Conservation (phyloP, 2,329 filamentous ascomycete species). For the Neurospora sp. region DNA sequence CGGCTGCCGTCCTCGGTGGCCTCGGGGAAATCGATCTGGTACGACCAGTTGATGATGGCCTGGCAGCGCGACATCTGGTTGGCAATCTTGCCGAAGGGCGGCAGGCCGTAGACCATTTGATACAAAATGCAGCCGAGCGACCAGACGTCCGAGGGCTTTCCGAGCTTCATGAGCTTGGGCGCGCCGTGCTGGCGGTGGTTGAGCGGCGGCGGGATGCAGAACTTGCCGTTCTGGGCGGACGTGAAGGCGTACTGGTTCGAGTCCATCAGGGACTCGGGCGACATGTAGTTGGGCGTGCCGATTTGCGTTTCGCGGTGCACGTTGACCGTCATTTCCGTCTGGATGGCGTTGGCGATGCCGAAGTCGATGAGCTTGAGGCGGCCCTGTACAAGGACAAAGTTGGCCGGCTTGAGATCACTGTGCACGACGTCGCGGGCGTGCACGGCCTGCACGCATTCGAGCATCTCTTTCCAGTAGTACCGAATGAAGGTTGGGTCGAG, state of each 20-base stretch:
- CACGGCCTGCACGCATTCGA: constrained; percentile 85
- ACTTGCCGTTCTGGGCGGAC: constrained; percentile 29
- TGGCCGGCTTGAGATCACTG: constrained; percentile 92
- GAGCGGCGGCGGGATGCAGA: constrained; percentile 26
- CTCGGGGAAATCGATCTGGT: constrained; percentile 62
- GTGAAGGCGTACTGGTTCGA: constrained; percentile 48
- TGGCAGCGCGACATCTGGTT: constrained; percentile 81
- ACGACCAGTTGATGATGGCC: constrained; percentile 72
- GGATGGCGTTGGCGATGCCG: constrained; percentile 94
- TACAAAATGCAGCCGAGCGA: constrained; percentile 93
- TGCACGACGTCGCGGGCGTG: constrained; percentile 90
- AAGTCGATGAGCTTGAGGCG: constrained; percentile 95
- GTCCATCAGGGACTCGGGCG: constrained; percentile 85
- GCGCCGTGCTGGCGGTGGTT: constrained; percentile 24
- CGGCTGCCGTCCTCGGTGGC: constrained; percentile 50
- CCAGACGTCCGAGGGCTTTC: constrained; percentile 95
- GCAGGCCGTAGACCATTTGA: constrained; percentile 96
- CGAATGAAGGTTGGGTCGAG: constrained; percentile 87
- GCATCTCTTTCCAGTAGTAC: constrained; percentile 99
- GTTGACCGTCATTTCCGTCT: constrained; percentile 91
- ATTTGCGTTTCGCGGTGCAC: constrained; percentile 93
- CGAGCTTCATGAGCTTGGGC: constrained; percentile 83
- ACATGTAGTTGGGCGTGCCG: constrained; percentile 98
- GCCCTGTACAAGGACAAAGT: constrained; percentile 88
- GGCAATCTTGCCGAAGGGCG: constrained; percentile 84